phyloP scores from a whole-genome alignment of 805 yeast genomes.

The Candida patagonica region DNA sequence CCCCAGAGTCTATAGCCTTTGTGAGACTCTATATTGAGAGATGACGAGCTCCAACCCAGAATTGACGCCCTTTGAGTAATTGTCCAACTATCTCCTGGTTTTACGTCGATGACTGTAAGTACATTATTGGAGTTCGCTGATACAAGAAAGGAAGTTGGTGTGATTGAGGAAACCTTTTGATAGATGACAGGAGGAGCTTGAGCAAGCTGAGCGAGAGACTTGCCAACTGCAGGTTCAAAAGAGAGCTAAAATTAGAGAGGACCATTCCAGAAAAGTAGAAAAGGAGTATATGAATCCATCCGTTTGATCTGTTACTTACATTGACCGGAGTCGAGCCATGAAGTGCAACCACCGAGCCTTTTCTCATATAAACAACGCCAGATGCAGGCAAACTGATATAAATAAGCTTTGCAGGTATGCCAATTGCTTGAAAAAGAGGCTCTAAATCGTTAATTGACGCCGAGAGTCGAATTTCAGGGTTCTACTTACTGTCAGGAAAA shows the following conservation, averaged over 20 bases:
- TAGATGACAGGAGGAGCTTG: slow-evolving; percentile 25
- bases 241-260: slow-evolving; percentile 18
- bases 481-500: slow-evolving; percentile 26
- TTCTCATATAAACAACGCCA: slow-evolving; percentile 31
- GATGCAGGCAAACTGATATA: slow-evolving; percentile 36
- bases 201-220: slow-evolving; percentile 19
- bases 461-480: background rate
- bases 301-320: slow-evolving; percentile 9
- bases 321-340: slow-evolving; percentile 31
- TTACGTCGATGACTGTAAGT: slow-evolving; percentile 30
- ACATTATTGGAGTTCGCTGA: slow-evolving; percentile 13
- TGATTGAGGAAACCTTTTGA: slow-evolving; percentile 26
- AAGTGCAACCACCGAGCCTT: slow-evolving; percentile 36
- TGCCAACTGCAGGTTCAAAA: slow-evolving; percentile 19
- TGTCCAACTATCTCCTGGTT: slow-evolving; percentile 31
- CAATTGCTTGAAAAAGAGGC: slow-evolving; percentile 36
- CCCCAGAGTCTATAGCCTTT: slow-evolving; percentile 24
- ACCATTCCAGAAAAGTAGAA: background rate
- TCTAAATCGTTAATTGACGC: slow-evolving; percentile 6
- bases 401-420: slow-evolving; percentile 34
- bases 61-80: slow-evolving; percentile 32
- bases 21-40: slow-evolving; percentile 8
- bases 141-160: slow-evolving; percentile 23
- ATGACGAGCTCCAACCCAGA: slow-evolving; percentile 38
- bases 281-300: background rate